Percentiles rank a stretch among this genome's conserved stretches.
These are phyloP conservation scores for Pachysolen tannophilus DNA, from an alignment of 805 yeast genomes.

Conservation along the genomic window DNA sequence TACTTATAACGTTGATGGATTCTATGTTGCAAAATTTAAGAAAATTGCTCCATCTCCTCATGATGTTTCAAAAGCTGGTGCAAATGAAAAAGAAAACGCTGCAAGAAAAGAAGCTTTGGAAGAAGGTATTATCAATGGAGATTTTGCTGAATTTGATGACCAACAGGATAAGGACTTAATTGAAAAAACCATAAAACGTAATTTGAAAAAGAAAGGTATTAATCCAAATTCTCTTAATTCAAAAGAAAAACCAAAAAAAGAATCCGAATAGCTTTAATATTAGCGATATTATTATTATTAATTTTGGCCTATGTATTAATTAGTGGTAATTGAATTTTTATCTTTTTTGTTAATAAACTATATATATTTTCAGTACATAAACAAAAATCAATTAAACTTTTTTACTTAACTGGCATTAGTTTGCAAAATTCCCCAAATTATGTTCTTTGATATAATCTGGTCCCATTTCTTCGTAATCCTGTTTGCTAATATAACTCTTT, in stretches of 20 bases:
- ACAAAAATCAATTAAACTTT: no score
- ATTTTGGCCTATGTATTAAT: no score
- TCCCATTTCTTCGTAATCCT: conserved; percentile 85
- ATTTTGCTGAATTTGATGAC: conserved; percentile 76
- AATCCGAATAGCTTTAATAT: no score
- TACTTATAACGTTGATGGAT: conserved; percentile 97
- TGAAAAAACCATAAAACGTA: conserved; percentile 57
- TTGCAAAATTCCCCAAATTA: conserved; percentile 64
- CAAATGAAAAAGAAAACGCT: conserved; percentile 71
- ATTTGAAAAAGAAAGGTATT: conserved; percentile 62
- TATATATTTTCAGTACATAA: no score
- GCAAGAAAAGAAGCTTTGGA: conserved; percentile 79
- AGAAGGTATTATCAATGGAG: conserved; percentile 77
- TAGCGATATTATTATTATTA: no score
- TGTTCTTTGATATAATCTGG: conserved; percentile 85
- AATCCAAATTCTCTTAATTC: conserved; percentile 41
- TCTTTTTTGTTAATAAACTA: no score
- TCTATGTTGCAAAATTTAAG: conserved; percentile 93
- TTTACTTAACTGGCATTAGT: no score
- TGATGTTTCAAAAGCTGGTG: conserved; percentile 81
- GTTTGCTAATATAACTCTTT: conserved; percentile 46
- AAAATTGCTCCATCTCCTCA: conserved; percentile 83
- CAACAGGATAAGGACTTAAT: conserved; percentile 70
- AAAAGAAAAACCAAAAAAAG: conserved; percentile 3
- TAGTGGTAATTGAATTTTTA: no score